Conservation (phyloP, 352 stramenopile genomes). For the Peronospora farinosa region DNA sequence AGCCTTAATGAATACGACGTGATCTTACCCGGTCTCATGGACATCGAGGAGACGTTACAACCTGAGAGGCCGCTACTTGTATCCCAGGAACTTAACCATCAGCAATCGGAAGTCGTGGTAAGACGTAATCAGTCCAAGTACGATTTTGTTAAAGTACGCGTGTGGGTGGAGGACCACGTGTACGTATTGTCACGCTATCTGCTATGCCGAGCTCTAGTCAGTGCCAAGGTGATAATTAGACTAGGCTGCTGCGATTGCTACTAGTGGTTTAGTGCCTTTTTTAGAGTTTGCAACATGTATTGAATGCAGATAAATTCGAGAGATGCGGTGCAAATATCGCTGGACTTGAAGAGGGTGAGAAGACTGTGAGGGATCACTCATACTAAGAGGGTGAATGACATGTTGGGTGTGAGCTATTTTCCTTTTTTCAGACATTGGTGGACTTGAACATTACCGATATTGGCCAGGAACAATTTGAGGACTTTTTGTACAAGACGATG, state of each 20-base stretch:
- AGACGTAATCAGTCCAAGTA: constrained; percentile 88
- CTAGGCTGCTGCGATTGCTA: no score
- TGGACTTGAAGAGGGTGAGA: constrained; percentile 80
- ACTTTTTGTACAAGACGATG: constrained; percentile 89
- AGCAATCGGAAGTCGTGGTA: constrained; percentile 42
- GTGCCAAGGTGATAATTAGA: constrained; percentile 51
- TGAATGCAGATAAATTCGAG: constrained; percentile 64
- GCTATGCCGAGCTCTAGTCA: constrained; percentile 76
- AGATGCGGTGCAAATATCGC: constrained; percentile 82
- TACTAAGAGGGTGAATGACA: not conserved
- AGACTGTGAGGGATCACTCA: not conserved
- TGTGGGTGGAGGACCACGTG: constrained; percentile 86
- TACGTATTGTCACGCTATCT: constrained; percentile 86
- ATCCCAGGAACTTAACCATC: constrained; percentile 26
- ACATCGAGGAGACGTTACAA: constrained; percentile 29
- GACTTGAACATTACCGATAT: constrained; percentile 83
- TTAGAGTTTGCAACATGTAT: not conserved
- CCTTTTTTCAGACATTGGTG: constrained; percentile 58
- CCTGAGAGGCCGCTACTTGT: constrained; percentile 25
- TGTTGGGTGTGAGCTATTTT: constrained; percentile 2
- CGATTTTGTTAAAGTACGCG: constrained; percentile 86
- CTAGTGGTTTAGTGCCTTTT: no score
- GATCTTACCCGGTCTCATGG: constrained; percentile 22
- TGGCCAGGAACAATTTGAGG: constrained; percentile 85
- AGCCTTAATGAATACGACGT: constrained; percentile 7